Evolutionary conservation across 805 yeast species (phyloP).

Genomic region (Cyberlindnera suaveolens): DNA sequence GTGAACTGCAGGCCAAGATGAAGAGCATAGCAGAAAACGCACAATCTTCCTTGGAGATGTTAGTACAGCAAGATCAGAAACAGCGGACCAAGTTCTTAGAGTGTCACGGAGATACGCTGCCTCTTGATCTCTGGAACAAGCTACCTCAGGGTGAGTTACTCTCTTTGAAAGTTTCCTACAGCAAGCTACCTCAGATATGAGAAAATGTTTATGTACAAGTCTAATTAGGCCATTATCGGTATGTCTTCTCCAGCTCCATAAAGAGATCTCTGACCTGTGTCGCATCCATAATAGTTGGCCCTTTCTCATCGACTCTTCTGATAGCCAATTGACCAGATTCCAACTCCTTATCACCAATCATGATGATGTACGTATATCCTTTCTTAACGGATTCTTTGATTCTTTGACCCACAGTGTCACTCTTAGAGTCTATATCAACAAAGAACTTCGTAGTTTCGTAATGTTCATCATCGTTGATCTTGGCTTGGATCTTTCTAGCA

Average conservation of each 20-base stretch:
- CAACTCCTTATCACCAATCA: constrained; percentile 84
- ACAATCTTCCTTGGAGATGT: constrained; percentile 29
- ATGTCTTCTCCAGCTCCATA: constrained; percentile 43
- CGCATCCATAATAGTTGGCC: constrained; percentile 34
- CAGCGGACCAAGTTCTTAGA: constrained; percentile 38
- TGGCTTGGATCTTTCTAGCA: constrained; percentile 42
- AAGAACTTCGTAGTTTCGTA: constrained; percentile 48
- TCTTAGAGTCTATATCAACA: constrained; percentile 70
- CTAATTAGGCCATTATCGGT: constrained; percentile 22
- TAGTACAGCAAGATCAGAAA: constrained; percentile 38
- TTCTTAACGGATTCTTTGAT: constrained; percentile 70
- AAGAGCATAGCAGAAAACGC: constrained; percentile 34
- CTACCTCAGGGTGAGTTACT: constrained; percentile 1
- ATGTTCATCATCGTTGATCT: constrained; percentile 41
- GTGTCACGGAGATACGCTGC: constrained; percentile 49
- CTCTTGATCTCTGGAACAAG: constrained; percentile 42
- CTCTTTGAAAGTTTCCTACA: background rate
- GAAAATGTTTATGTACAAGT: constrained; percentile 16
- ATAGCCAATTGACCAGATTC: constrained; percentile 54
- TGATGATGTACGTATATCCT: constrained; percentile 74
- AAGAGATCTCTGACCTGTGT: constrained; percentile 52
- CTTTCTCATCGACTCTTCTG: constrained; percentile 48
- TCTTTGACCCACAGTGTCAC: constrained; percentile 74
- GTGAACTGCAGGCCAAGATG: constrained; percentile 35
- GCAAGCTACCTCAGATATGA: background rate